Evolutionary conservation across 352 stramenopile genomes (phyloP).

Genomic region (Pythium periplocum): DNA sequence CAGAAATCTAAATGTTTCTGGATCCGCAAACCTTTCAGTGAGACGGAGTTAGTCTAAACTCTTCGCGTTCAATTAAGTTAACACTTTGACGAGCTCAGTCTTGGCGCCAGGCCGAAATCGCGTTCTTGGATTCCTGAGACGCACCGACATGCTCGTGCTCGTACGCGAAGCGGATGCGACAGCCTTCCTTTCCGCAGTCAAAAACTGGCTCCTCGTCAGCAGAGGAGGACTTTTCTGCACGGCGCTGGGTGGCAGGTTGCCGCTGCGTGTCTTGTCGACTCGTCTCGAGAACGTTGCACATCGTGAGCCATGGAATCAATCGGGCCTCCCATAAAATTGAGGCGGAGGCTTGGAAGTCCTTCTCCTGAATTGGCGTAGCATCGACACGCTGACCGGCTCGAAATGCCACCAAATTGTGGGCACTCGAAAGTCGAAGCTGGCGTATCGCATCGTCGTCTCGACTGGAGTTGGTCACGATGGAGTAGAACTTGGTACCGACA

Average conservation of each 20-base stretch:
- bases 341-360: constrained; percentile 20
- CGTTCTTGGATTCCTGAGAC: constrained; percentile 47
- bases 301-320: constrained; percentile 54
- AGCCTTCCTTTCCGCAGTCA: constrained; percentile 55
- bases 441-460: constrained; percentile 25
- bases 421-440: constrained; percentile 29
- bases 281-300: constrained; percentile 48
- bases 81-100: neutral
- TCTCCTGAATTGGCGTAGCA: constrained; percentile 35
- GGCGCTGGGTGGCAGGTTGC: neutral
- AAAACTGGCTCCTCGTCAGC: constrained; percentile 32
- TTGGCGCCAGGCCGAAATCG: constrained; percentile 52
- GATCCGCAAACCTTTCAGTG: no score
- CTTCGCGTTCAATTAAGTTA: no score
- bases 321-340: constrained; percentile 47
- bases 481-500: constrained; percentile 59
- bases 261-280: constrained; percentile 22
- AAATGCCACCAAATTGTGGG: constrained; percentile 42
- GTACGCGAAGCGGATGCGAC: constrained; percentile 59
- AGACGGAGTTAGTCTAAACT: no score
- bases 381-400: constrained; percentile 42
- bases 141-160: constrained; percentile 67
- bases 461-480: constrained; percentile 7
- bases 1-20: no score
- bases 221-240: neutral